Base-by-base conservation (phyloP, 257 asterid genomes). In the Solanum corneliomulleri region DNA sequence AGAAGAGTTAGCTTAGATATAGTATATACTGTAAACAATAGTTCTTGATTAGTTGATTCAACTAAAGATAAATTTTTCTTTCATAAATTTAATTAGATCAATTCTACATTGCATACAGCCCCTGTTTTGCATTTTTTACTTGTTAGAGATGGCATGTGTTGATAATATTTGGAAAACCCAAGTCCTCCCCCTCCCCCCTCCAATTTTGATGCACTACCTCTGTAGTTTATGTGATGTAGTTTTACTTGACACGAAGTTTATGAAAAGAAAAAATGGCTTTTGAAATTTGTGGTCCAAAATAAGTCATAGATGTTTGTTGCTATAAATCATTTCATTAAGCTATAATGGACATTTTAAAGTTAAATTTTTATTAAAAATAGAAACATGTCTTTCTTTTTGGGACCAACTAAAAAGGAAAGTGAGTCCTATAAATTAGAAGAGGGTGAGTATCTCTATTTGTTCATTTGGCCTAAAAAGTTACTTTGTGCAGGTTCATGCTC, bases 401-500 rank as follows among this genome's bases (percentile, higher is more conserved):
- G 6, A 58, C 11, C 0, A 1, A 58, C 6, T 21, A 58, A 58
- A 21, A 21, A 29, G 29, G 29, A 58, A 58, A 9, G 25, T 58
- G 68, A 58, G 2, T 58, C 66, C 8, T 9, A 56, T 56, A 56
- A 56, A 56, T 56, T 56, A 4, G 68, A 6, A 58, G 6, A 58
- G 2, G 9, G 66, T 27, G 68, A 58, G 27, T 58, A 58, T 68
- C 64, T 83, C 69, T 81, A 56, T 64, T 80, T 47, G 82, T 87
- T 86, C 66, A 75, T 25, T 42, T 78, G 84, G 13, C 84, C 64
- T 78, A 45, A 45, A 75, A 78, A 78, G 42, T 84, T 90, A 69
- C 83, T 62, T 88, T 86, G 91, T 93, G 94, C 96, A 97, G 98
- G 95, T 98, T 66, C 94, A 97, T 92, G 89, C 90, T 86, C 91